These are phyloP conservation scores for Dendrocalamus latiflorus DNA, from an alignment of 202 grass and related monocot species.

Conservation along the genomic window DNA sequence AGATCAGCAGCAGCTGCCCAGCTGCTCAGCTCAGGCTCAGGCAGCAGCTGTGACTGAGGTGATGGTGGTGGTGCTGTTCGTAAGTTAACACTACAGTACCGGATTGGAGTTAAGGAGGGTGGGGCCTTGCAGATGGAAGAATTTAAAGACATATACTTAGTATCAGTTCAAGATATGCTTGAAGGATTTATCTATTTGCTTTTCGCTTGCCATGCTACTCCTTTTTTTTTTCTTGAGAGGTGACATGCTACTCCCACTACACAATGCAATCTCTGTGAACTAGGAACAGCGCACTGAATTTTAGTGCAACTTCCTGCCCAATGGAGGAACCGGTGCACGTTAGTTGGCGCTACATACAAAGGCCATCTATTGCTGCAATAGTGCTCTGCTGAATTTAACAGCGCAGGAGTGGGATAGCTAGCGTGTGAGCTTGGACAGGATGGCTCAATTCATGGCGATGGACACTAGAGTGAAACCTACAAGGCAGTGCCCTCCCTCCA, in stretches of 20 bases:
- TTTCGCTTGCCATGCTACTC: conserved; percentile 1
- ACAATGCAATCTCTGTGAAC: conserved; percentile 16
- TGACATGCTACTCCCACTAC: neutral
- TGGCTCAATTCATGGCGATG: conserved; percentile 26
- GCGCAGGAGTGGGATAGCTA: conserved; percentile 15
- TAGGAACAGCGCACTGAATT: conserved; percentile 36
- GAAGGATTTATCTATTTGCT: neutral
- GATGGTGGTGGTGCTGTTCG: conserved; percentile 34
- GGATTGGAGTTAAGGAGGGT: neutral
- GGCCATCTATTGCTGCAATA: conserved; percentile 18
- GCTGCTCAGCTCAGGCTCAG: too few species aligned
- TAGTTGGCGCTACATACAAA: conserved; percentile 14
- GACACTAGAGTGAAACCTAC: conserved; percentile 39
- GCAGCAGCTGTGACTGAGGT: conserved; percentile 34
- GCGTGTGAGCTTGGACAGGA: conserved; percentile 28
- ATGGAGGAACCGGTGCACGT: conserved; percentile 29
- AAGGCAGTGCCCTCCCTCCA: conserved; percentile 32
- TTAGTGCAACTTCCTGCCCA: conserved; percentile 37
- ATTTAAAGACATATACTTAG: neutral
- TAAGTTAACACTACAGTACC: conserved; percentile 12
- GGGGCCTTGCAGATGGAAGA: neutral
- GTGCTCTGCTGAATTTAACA: conserved; percentile 19
- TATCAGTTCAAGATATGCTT: neutral
- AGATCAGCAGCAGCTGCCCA: too few species aligned
- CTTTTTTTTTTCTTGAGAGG: neutral